These are phyloP conservation scores for Leptomonas seymouri DNA, from an alignment of 208 protist genomes.

Conservation along the genomic window DNA sequence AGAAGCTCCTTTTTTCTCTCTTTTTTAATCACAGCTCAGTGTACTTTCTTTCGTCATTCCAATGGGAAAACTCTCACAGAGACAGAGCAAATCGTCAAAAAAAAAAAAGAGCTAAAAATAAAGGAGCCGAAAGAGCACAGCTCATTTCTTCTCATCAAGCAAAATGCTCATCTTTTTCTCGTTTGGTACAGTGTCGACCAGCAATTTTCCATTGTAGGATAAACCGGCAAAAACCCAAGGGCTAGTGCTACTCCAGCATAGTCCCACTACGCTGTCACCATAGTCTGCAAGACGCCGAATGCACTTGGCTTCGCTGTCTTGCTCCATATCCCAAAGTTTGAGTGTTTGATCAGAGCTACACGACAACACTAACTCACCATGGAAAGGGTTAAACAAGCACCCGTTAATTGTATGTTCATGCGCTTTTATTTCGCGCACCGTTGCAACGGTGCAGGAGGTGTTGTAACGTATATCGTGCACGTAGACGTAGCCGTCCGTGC, in stretches of 20 bases:
- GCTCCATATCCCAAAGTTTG: conserved; percentile 79
- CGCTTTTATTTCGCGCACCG: conserved; percentile 34
- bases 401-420: conserved; percentile 73
- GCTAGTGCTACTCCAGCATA: conserved; percentile 77
- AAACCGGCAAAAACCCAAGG: conserved; percentile 91
- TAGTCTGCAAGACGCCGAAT: conserved; percentile 63
- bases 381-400: conserved; percentile 85
- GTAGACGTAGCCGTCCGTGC: conserved; percentile 70
- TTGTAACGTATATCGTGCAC: conserved; percentile 78
- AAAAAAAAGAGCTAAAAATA: not conserved
- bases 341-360: conserved; percentile 74
- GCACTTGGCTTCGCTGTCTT: conserved; percentile 37
- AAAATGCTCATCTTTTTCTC: conserved; percentile 88
- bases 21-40: too few species aligned
- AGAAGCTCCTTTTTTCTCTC: too few species aligned
- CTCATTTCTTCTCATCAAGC: conserved; percentile 57
- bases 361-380: conserved; percentile 80
- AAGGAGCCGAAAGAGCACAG: too few species aligned
- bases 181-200: conserved; percentile 82
- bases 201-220: conserved; percentile 83
- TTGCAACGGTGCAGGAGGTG: conserved; percentile 9
- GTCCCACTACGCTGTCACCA: conserved; percentile 73
- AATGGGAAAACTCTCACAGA: too few species aligned
- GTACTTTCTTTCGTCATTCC: too few species aligned
- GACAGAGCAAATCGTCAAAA: too few species aligned